Percentiles rank a stretch among this genome's conserved stretches.
Conservation (phyloP, 2,329 filamentous ascomycete genomes). For the Paraphaeosphaeria minitans region DNA sequence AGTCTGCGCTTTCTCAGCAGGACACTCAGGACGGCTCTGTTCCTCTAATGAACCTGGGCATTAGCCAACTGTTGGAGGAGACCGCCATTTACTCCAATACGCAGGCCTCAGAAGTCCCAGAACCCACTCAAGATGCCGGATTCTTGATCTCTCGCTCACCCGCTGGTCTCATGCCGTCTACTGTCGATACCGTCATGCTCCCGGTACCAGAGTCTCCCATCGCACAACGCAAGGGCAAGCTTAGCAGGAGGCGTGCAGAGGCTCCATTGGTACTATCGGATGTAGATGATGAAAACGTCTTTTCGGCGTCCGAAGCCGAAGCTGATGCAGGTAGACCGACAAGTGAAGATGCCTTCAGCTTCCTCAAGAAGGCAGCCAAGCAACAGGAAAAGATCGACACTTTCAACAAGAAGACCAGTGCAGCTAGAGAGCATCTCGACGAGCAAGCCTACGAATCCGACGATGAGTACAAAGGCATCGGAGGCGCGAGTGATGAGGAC, state of each 20-base stretch:
- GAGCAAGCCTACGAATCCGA: conserved; percentile 97
- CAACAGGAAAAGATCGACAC: conserved; percentile 56
- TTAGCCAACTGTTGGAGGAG: conserved; percentile 44
- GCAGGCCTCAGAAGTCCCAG: conserved; percentile 71
- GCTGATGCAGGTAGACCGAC: conserved; percentile 38
- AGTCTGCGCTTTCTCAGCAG: conserved; percentile 47
- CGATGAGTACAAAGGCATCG: conserved; percentile 94
- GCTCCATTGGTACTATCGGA: conserved; percentile 50
- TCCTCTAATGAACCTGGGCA: conserved; percentile 37
- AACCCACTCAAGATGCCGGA: conserved; percentile 81
- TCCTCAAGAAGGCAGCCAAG: conserved; percentile 70
- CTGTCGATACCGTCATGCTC: conserved; percentile 70
- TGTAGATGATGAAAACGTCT: conserved; percentile 49
- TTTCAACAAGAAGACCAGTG: conserved; percentile 85
- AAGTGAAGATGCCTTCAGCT: conserved; percentile 64
- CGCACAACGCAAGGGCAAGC: conserved; percentile 64
- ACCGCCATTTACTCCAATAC: conserved; percentile 52
- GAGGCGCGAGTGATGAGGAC: conserved; percentile 87
- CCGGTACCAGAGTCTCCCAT: conserved; percentile 67
- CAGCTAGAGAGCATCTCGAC: conserved; percentile 81
- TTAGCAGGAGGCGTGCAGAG: conserved; percentile 53
- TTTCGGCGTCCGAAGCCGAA: conserved; percentile 23
- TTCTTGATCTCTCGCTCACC: conserved; percentile 73
- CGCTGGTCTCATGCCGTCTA: conserved; percentile 68
- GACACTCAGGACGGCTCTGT: conserved; percentile 25